Evolutionary conservation across 2,329 filamentous ascomycete species (phyloP), one percentile per base, ranked within the genome.

Genomic region (Orbilia oligospora): DNA sequence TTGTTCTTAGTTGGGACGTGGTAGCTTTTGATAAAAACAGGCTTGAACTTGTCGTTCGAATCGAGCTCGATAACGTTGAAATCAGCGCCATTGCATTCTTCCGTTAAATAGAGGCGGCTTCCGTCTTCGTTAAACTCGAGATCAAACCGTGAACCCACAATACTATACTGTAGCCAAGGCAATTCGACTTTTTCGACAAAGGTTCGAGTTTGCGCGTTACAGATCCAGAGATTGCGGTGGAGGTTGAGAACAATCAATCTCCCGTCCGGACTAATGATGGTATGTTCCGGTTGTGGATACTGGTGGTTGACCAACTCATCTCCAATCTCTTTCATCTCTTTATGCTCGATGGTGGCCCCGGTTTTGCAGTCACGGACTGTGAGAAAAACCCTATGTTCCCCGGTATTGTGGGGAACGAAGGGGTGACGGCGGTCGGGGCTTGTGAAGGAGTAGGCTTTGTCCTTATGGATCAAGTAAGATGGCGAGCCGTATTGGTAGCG

Each of bases 21-120:
- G 55, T 79, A 79, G 48, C 69, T 56, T 8, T 67, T 55, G n/a
- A 72, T 73, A 48, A 72, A 66, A 2, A 51, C 65, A 14, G 70
- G 69, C 38, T 79, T 73, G 69, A 72, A 79, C 16, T 51, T 30
- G 18, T 73, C 30, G 48, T 68, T 41, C 27, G 63, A 64, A 33
- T 73, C 69, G 2, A 79, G 64, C 48, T 72, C 70, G 64, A 72
- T 49, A 5, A 73, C 55, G 46, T 72, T 69, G 58, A 79, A 79
- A 27, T 79, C 76, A 22, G 46, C 46, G 9, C 76, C 76, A 44
- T 65, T 69, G 69, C 69, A 70, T n/a, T 79, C 76, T 30, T 79
- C 76, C 0, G 76, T 65, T 20, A 79, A 18, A 38, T 73, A 73
- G 1, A 79, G 14, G 16, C 70, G 64, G 36, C 48, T 73, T 10